Evolutionary conservation across 2,329 filamentous ascomycete species (phyloP).

Genomic region (Pseudopyricularia javanii): DNA sequence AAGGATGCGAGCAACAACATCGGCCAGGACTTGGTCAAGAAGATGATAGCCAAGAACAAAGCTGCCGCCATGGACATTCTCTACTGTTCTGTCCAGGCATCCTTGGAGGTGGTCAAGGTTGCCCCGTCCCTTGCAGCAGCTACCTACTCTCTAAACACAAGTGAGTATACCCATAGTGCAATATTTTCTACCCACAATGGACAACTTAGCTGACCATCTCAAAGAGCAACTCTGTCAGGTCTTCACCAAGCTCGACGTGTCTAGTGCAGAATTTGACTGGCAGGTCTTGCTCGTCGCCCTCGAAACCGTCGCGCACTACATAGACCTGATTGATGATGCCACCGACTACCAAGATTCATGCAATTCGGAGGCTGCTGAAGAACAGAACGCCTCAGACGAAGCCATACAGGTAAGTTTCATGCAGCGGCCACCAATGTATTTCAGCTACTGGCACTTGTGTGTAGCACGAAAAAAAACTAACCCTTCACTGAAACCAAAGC

Average conservation of each 20-base stretch:
- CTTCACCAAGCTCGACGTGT: constrained; percentile 33
- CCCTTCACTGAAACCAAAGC: not conserved
- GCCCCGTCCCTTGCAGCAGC: constrained; percentile 31
- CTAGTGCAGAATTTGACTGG: constrained; percentile 33
- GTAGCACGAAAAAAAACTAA: constrained; percentile 3
- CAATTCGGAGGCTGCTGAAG: constrained; percentile 14
- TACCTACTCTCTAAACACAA: constrained; percentile 34
- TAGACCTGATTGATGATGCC: constrained; percentile 28
- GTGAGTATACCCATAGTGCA: constrained; percentile 12
- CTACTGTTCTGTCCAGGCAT: constrained; percentile 32
- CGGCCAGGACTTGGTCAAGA: constrained; percentile 30
- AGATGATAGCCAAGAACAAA: constrained; percentile 39
- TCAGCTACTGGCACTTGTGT: too few relatives aligned
- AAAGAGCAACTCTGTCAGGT: constrained; percentile 33
- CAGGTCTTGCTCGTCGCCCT: constrained; percentile 29
- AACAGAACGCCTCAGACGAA: constrained; percentile 28
- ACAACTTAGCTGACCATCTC: constrained; percentile 12
- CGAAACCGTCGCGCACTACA: constrained; percentile 32
- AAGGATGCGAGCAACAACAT: constrained; percentile 29
- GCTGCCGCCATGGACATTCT: constrained; percentile 40
- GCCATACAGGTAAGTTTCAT: constrained; percentile 21
- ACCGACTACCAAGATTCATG: constrained; percentile 26
- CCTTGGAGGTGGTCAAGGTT: constrained; percentile 36
- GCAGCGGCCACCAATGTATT: not conserved
- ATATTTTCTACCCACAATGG: not conserved